These are phyloP conservation scores for Ogataea pignaliae DNA, from an alignment of 805 yeast genomes.

Conservation along the genomic window DNA sequence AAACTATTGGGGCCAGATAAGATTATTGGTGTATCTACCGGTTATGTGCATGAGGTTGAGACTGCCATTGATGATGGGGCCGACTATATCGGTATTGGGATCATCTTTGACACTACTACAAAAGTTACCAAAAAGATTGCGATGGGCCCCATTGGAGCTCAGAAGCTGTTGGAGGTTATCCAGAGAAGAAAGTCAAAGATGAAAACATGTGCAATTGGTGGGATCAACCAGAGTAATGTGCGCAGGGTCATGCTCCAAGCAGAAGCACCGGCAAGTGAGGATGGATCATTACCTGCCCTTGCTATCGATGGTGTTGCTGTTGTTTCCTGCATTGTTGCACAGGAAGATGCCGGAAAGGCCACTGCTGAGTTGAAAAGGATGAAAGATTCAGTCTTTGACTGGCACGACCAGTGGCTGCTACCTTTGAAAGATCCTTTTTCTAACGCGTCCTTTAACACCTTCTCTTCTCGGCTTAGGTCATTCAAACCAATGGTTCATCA, in stretches of 20 bases:
- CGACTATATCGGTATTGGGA: conserved; percentile 85
- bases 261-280: conserved; percentile 33
- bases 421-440: too few relatives aligned
- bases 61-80: conserved; percentile 44
- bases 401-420: conserved; percentile 6
- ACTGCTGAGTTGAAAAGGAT: conserved; percentile 35
- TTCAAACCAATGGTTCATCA: conserved; percentile 72
- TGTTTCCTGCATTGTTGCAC: conserved; percentile 81
- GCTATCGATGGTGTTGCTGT: conserved; percentile 78
- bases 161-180: conserved; percentile 47
- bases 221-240: conserved; percentile 61
- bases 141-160: conserved; percentile 68
- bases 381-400: conserved; percentile 28
- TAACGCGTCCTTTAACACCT: too few relatives aligned
- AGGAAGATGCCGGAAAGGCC: conserved; percentile 46
- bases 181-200: conserved; percentile 34
- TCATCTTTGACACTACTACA: conserved; percentile 70
- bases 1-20: conserved; percentile 65
- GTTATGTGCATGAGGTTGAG: conserved; percentile 50
- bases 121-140: conserved; percentile 53
- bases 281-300: conserved; percentile 14
- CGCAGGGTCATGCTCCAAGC: conserved; percentile 52
- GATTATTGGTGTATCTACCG: conserved; percentile 76
- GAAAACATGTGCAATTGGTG: conserved; percentile 76
- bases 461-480: too few relatives aligned